Base-by-base conservation (phyloP, 129 eudicot genomes). In the Erigeron canadensis region DNA sequence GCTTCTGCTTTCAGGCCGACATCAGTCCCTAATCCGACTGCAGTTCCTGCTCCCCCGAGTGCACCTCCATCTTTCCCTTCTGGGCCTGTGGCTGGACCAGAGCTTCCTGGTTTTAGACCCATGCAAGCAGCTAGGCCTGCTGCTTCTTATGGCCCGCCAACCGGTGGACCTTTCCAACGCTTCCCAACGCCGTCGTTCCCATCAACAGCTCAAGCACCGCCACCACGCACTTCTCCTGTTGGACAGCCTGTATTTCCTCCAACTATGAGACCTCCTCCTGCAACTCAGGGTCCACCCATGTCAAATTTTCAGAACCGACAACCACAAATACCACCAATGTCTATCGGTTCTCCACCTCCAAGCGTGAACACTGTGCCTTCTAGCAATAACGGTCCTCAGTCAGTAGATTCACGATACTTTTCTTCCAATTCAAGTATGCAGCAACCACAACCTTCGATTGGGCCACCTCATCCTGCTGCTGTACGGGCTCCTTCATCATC, bases 311-410 rank as follows among this genome's bases (percentile, higher is more conserved):
- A 63, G 68, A 69, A 67, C 17, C 83, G 60, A 17, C 89, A 78
- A 43, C 79, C 81, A 53, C 95, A 79, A 62, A 75, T 79, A 47
- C 80, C 84, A 65, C 40, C 86, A 11, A 80, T 71, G 39, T 82
- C 85, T 40, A 83, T 89, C 84, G 91, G 87, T 65, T 75, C 88
- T 55, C 83, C 91, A 48, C 91, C 89, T 70, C 87, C 71, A 63
- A 77, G 81, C 63, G 63, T 83, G 70, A 85, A 72, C 40, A 57
- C 70, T 58, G 75, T 80, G 75, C 85, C 80, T 17, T 71, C 85
- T 53, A 72, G 56, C 65, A 44, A 43, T 58, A 81, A 71, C 73
- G 63, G 48, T 60, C 90, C 80, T 22, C 76, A 51, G 56, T 63
- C 76, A 40, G 28, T 73, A 58, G 85, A 80, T 64, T 82, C 86